Percentiles rank a stretch among this genome's conserved stretches.
These are phyloP conservation scores for Apophysomyces trapeziformis DNA, from an alignment of 371 early-diverging fungal genomes.

Conservation along the genomic window DNA sequence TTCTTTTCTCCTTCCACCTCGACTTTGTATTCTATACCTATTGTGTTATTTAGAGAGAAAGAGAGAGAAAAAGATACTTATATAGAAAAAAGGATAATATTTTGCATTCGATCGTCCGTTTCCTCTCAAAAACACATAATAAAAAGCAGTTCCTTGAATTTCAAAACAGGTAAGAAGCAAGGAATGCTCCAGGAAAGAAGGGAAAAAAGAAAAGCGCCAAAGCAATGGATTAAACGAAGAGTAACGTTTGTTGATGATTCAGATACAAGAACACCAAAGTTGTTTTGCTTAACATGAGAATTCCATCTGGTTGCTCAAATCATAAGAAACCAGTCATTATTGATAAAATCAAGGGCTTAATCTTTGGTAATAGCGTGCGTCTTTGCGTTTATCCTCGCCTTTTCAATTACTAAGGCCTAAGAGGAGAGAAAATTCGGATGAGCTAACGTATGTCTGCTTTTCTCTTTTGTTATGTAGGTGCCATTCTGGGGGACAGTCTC, in stretches of 20 bases:
- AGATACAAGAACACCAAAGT: conserved; percentile 6
- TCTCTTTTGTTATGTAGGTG: conserved; percentile 41
- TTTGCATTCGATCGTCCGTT: background rate
- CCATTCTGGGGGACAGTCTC: conserved; percentile 71
- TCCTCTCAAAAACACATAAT: conserved; percentile 8
- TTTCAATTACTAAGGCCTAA: no score
- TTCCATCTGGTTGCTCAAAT: conserved; percentile 54
- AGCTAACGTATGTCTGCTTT: conserved; percentile 8
- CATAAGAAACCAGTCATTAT: conserved; percentile 38
- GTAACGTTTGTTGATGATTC: background rate
- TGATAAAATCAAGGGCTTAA: conserved; percentile 53
- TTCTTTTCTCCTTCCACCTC: conserved; percentile 13
- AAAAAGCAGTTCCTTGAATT: background rate
- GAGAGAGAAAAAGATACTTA: background rate
- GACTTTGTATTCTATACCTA: background rate
- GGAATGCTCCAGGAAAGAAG: background rate
- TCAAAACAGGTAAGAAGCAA: conserved; percentile 7
- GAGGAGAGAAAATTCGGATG: background rate
- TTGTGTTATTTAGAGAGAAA: background rate
- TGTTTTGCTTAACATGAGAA: conserved; percentile 30
- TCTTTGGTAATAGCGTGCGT: conserved; percentile 43
- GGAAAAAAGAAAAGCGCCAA: background rate
- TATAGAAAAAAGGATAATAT: background rate
- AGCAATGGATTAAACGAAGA: background rate
- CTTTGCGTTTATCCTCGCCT: background rate